These are phyloP conservation scores for Solanum stenotomum DNA, from an alignment of 257 asterid genomes.

Conservation along the genomic window DNA sequence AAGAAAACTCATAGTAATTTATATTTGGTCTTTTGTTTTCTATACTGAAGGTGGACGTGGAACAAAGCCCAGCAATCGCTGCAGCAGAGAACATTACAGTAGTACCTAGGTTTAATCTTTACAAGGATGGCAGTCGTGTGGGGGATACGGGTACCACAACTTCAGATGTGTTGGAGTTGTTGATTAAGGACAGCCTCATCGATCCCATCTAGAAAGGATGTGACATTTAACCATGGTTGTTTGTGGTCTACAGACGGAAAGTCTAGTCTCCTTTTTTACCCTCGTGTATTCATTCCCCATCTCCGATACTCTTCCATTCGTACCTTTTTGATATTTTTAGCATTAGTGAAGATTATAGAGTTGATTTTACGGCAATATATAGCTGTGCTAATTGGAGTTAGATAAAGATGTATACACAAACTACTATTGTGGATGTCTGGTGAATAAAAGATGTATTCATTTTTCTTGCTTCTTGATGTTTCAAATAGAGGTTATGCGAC, in stretches of 20 bases:
- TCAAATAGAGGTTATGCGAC: background rate
- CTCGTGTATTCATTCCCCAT: background rate
- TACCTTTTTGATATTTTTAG: too few relatives aligned
- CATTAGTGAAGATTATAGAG: constrained; percentile 1
- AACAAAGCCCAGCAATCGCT: constrained; percentile 39
- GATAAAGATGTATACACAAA: too few relatives aligned
- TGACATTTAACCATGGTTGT: background rate
- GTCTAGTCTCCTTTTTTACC: too few relatives aligned
- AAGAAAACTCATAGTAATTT: background rate
- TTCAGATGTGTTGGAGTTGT: constrained; percentile 45
- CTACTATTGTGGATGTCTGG: too few relatives aligned
- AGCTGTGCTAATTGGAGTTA: too few relatives aligned
- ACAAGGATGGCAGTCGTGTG: constrained; percentile 39
- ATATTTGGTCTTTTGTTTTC: background rate
- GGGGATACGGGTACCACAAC: constrained; percentile 48
- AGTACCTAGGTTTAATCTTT: constrained; percentile 54
- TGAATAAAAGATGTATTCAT: background rate
- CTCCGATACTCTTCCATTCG: too few relatives aligned
- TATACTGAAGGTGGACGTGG: constrained; percentile 46
- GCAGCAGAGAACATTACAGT: constrained; percentile 39
- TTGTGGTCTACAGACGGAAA: too few relatives aligned
- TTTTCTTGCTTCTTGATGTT: constrained; percentile 8
- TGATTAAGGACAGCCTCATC: constrained; percentile 7
- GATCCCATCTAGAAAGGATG: background rate
- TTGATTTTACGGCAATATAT: constrained; percentile 17